Conservation (phyloP, 1,284 basidiomycete genomes). For the Marasmius oreades region DNA sequence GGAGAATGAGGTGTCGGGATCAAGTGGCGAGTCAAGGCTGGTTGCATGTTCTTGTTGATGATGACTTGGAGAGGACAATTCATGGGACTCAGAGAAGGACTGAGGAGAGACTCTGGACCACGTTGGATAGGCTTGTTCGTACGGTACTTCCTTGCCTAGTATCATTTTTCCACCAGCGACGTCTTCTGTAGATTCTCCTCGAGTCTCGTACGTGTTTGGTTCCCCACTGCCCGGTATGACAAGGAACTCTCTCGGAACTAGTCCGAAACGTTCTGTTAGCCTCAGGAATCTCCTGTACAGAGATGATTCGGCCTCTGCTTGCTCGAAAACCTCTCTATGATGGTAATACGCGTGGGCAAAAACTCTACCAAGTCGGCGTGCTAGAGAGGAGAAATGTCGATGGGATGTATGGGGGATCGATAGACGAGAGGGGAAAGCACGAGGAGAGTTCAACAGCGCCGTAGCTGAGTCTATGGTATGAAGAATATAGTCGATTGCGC, state of each 20-base stretch:
- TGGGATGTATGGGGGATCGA: conserved; percentile 79
- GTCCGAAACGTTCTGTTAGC: conserved; percentile 76
- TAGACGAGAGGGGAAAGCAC: conserved; percentile 87
- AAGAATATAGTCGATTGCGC: conserved; percentile 95
- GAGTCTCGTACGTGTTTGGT: not conserved
- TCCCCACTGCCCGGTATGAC: conserved; percentile 58
- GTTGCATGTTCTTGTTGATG: not conserved
- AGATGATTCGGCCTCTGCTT: conserved; percentile 87
- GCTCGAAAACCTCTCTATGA: conserved; percentile 88
- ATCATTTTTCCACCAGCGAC: not conserved
- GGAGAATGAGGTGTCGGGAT: not conserved
- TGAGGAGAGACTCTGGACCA: not conserved
- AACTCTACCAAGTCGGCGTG: conserved; percentile 87
- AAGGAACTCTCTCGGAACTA: conserved; percentile 80
- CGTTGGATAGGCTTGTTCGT: not conserved
- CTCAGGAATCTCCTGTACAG: conserved; percentile 90
- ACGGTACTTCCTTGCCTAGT: not conserved
- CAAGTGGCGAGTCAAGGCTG: not conserved
- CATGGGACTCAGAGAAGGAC: not conserved
- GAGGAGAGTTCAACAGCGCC: conserved; percentile 87
- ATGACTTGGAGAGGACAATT: not conserved
- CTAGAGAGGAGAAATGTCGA: conserved; percentile 85
- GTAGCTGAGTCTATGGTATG: conserved; percentile 95
- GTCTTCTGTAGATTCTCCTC: not conserved
- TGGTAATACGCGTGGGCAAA: conserved; percentile 96